Conservation (phyloP, 768 basidiomycete genomes). For the Pholiota microspora region DNA sequence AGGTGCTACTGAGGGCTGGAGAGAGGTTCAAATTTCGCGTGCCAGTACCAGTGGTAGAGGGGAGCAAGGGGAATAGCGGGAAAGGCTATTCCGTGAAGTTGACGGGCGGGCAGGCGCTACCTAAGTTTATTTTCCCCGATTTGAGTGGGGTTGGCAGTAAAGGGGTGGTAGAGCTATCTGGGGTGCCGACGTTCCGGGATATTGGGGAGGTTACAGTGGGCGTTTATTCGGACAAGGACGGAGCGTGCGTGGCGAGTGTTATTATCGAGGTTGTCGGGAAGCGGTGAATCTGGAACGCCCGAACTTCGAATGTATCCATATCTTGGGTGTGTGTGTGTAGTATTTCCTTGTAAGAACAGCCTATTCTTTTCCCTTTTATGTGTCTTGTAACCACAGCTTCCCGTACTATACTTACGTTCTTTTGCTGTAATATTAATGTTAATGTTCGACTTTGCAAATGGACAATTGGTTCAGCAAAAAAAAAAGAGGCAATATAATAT, state of each 20-base stretch:
- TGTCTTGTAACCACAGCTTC: conserved; percentile 9
- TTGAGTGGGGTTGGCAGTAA: conserved; percentile 40
- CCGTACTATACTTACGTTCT: conserved; percentile 23
- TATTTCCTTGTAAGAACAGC: conserved; percentile 15
- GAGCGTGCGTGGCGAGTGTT: conserved; percentile 51
- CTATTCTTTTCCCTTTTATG: conserved; percentile 15
- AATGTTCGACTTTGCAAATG: conserved; percentile 8
- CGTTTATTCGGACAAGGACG: conserved; percentile 49
- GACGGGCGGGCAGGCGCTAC: conserved; percentile 51
- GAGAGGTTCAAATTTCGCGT: conserved; percentile 62
- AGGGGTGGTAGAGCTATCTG: conserved; percentile 55
- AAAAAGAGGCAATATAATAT: conserved; percentile 14
- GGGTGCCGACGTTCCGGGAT: conserved; percentile 47
- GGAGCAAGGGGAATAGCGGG: conserved; percentile 26
- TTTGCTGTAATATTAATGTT: conserved; percentile 5
- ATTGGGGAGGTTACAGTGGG: conserved; percentile 55
- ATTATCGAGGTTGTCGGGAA: conserved; percentile 52
- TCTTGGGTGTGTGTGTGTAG: conserved; percentile 4
- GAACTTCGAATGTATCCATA: conserved; percentile 15
- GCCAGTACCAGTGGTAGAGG: conserved; percentile 28
- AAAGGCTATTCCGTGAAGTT: conserved; percentile 46
- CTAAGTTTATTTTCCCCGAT: conserved; percentile 55
- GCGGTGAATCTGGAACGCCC: conserved; percentile 12
- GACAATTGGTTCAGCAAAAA: conserved; percentile 13
- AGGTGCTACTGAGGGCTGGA: conserved; percentile 52